These are phyloP conservation scores for Triticum aestivum DNA, from an alignment of 176 grass and related monocot species.

Conservation along the genomic window IWGSC_CS_RefSeq_v2.1 NC_057796.1:426103941-426104440, in stretches of 20 bases:
- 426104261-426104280: background rate
- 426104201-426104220: background rate
- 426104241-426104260: conserved; percentile 14
- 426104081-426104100: background rate
- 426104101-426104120: background rate
- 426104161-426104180: background rate
- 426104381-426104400: background rate
- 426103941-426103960: background rate
- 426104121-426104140: background rate
- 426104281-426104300: background rate
- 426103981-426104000: background rate
- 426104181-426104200: background rate
- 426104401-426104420: background rate
- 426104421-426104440: background rate
- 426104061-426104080: background rate
- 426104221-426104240: background rate
- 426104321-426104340: background rate
- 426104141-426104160: background rate
- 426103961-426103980: background rate
- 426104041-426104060: background rate
- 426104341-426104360: conserved; percentile 21
- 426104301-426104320: background rate
- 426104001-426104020: background rate
- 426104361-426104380: background rate
- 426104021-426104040: background rate